phyloP scores from a whole-genome alignment of 805 yeast genomes.

The Teunomyces kruisii region DNA sequence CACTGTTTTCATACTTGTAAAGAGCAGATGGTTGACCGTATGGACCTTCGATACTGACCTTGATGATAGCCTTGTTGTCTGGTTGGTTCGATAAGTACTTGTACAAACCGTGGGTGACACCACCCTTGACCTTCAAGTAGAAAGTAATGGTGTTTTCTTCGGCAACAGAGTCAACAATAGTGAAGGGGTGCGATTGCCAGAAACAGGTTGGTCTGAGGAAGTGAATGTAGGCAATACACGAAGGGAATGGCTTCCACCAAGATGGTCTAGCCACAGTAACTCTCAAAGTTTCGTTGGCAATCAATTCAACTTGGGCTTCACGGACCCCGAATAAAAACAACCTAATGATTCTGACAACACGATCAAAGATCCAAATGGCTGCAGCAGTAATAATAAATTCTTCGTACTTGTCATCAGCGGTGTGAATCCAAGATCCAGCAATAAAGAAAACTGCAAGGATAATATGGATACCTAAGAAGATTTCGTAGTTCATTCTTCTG shows the following conservation, averaged over 20 bases:
- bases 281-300: slow-evolving; percentile 48
- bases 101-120: slow-evolving; percentile 37
- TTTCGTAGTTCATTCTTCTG: slow-evolving; percentile 58
- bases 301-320: slow-evolving; percentile 35
- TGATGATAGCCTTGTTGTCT: slow-evolving; percentile 27
- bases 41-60: slow-evolving; percentile 39
- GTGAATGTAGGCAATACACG: slow-evolving; percentile 57
- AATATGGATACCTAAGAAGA: slow-evolving; percentile 34
- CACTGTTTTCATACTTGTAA: slow-evolving; percentile 26
- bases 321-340: slow-evolving; percentile 36
- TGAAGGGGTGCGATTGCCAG: slow-evolving; percentile 79
- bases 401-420: slow-evolving; percentile 22
- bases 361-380: slow-evolving; percentile 40
- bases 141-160: slow-evolving; percentile 24
- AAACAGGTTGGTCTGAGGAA: slow-evolving; percentile 51
- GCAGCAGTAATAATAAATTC: slow-evolving; percentile 28
- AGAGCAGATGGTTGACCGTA: slow-evolving; percentile 35
- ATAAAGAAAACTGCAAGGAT: slow-evolving; percentile 43
- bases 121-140: slow-evolving; percentile 36
- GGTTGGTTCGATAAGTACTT: slow-evolving; percentile 33
- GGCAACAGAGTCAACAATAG: slow-evolving; percentile 46
- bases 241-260: slow-evolving; percentile 52
- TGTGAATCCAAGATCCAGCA: slow-evolving; percentile 58
- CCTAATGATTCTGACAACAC: slow-evolving; percentile 33
- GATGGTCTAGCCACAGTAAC: slow-evolving; percentile 49